Evolutionary conservation across 805 yeast genomes (phyloP), one percentile per base, ranked within the genome.

Genomic region (Wickerhamiella slavikovae): DNA sequence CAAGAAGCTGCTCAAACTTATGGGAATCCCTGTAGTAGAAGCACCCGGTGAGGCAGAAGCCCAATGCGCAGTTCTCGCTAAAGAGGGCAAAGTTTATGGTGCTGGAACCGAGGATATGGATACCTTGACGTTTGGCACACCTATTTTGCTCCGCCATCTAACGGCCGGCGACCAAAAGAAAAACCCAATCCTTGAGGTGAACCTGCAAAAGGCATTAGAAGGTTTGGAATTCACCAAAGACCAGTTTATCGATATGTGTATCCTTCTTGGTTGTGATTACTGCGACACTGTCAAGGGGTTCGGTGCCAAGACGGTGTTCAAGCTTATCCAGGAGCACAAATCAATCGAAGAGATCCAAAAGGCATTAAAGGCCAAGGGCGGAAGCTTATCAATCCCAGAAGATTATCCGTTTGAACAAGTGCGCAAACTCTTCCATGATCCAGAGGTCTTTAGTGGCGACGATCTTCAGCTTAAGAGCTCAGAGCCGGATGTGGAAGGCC

Each of bases 61-160:
- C 0, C 96, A 89, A 45, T 89, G 98, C 58, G 96, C 98, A 0
- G 89, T 71, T 38, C 55, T 89, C 28, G 95, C 95, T 3, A 66
- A 70, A 34, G 66, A 69, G 9, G 95, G 93, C 2, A 82, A 80
- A 46, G 96, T 85, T 0, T 89, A 72, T 48, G 98, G 93, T 6
- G 93, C 96, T 3, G 98, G 95, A 1, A 76, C 93, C 4, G 98
- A 89, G 50, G 98, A 89, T 67, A 89, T 89, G 98, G 98, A 89
- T 54, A 89, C 98, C 1, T 51, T 89, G 32, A 89, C 96, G 45
- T 89, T 85, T 48, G 72, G 69, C 33, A 78, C 96, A 2, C 89
- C 93, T 4, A 69, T 56, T 35, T 55, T 89, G 31, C 59, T 89
- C 36, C 66, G 98, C 39, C 93, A 89, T 49, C 62, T 89, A 50